A percentile compares a stretch with the other conserved stretches of the same genome.
Conservation (phyloP, 208 protist species). For the Leishmania arabica region DNA sequence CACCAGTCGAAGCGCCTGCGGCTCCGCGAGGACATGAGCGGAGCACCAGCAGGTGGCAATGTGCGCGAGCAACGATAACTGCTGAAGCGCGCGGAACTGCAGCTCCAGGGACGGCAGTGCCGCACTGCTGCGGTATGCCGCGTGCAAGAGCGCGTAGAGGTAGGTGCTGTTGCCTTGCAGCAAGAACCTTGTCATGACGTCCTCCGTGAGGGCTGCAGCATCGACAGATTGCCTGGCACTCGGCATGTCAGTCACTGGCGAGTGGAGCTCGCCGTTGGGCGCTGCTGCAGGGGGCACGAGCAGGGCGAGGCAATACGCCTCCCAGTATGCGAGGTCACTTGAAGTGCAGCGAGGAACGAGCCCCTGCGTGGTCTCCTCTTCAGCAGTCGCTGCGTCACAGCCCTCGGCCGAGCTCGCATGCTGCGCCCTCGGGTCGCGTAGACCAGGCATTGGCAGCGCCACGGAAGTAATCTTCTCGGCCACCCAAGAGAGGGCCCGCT, state of each 20-base stretch:
- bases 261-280: not conserved
- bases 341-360: not conserved
- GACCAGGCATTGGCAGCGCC: not conserved
- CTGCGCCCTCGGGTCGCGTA: not conserved
- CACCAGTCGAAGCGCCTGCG: slow-evolving; percentile 14
- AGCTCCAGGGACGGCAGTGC: slow-evolving; percentile 13
- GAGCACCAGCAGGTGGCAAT: slow-evolving; percentile 25
- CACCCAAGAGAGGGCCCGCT: slow-evolving; percentile 22
- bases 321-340: not conserved
- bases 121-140: slow-evolving; percentile 10
- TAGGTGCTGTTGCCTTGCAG: slow-evolving; percentile 20
- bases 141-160: slow-evolving; percentile 24
- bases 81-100: slow-evolving; percentile 9
- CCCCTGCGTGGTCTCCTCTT: not conserved
- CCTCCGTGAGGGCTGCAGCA: slow-evolving; percentile 3
- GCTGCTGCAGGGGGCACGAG: not conserved
- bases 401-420: not conserved
- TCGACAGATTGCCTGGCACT: not conserved
- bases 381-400: not conserved
- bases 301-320: not conserved
- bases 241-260: not conserved
- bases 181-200: slow-evolving; percentile 14
- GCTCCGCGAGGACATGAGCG: slow-evolving; percentile 9
- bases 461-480: slow-evolving; percentile 10
- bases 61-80: slow-evolving; percentile 14